These are phyloP conservation scores for Claviceps africana DNA, from an alignment of 2,329 filamentous ascomycete species.

Conservation along the genomic window DNA sequence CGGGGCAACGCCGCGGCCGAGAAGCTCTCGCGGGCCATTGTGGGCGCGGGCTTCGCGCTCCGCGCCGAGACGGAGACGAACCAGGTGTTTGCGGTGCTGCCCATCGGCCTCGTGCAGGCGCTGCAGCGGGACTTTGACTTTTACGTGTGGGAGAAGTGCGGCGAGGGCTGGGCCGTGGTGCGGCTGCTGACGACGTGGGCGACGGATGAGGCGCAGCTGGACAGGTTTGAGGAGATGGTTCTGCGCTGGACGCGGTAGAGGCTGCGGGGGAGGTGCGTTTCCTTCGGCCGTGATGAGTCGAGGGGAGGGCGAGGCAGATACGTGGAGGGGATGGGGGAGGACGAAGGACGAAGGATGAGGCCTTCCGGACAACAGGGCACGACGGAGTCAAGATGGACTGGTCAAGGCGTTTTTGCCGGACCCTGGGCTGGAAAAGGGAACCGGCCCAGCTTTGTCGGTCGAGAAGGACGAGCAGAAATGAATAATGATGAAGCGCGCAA, in stretches of 20 bases:
- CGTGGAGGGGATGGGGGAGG: too few relatives aligned
- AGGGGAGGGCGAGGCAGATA: too few relatives aligned
- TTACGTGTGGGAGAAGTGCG: conserved; percentile 32
- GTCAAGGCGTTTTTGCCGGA: too few relatives aligned
- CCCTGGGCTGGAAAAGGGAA: too few relatives aligned
- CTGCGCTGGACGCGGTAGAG: conserved; percentile 8
- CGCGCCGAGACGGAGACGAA: conserved; percentile 34
- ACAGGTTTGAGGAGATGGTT: conserved; percentile 20
- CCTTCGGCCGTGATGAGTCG: too few relatives aligned
- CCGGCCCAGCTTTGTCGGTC: too few relatives aligned
- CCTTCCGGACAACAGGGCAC: too few relatives aligned
- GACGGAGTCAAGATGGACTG: too few relatives aligned
- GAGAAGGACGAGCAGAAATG: too few relatives aligned
- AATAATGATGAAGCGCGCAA: too few relatives aligned
- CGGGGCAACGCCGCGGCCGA: conserved; percentile 31
- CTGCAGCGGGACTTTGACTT: conserved; percentile 31
- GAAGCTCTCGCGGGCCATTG: conserved; percentile 28
- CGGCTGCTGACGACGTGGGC: conserved; percentile 37
- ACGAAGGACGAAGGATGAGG: too few relatives aligned
- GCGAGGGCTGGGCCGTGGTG: conserved; percentile 25
- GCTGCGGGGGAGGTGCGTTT: too few relatives aligned
- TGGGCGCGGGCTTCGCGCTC: conserved; percentile 26
- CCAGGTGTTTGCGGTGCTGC: conserved; percentile 34
- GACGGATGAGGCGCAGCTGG: conserved; percentile 28
- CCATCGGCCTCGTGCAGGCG: conserved; percentile 20